phyloP scores from a whole-genome alignment of 371 early-diverging fungal genomes.

The Syncephalastrum sp. region DNA sequence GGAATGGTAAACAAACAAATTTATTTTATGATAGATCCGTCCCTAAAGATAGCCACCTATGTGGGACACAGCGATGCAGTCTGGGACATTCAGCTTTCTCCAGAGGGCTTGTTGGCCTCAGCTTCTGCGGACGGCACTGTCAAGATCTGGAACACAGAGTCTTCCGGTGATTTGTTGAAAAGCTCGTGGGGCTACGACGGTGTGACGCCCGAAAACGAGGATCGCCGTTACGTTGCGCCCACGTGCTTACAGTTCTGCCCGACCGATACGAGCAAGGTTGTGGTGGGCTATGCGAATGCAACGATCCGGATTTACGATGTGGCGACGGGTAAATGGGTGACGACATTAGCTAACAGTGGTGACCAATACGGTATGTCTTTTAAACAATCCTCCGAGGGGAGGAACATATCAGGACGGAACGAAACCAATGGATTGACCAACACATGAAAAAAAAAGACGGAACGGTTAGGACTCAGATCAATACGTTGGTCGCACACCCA shows the following conservation, averaged over 20 bases:
- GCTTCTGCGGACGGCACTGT: conserved; percentile 82
- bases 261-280: conserved; percentile 58
- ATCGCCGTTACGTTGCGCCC: conserved; percentile 34
- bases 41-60: conserved; percentile 56
- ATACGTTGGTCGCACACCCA: conserved; percentile 73
- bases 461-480: conserved; percentile 73
- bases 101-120: conserved; percentile 64
- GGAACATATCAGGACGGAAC: conserved; percentile 2
- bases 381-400: not conserved
- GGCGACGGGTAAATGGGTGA: conserved; percentile 66
- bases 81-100: conserved; percentile 82
- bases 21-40: conserved; percentile 43
- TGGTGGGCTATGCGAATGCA: conserved; percentile 69
- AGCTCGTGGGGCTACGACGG: conserved; percentile 53
- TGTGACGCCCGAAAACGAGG: conserved; percentile 6
- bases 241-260: conserved; percentile 72
- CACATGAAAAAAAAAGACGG: conserved; percentile 46
- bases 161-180: conserved; percentile 43
- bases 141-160: conserved; percentile 78
- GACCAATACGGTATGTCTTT: conserved; percentile 59
- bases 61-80: conserved; percentile 84
- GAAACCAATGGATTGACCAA: not conserved
- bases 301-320: conserved; percentile 72
- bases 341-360: conserved; percentile 54
- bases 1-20: conserved; percentile 4